Percentiles rank a stretch among this genome's conserved stretches.
Conservation (phyloP, 192 early-diverging fungal species). For the Piromyces sp. region DNA sequence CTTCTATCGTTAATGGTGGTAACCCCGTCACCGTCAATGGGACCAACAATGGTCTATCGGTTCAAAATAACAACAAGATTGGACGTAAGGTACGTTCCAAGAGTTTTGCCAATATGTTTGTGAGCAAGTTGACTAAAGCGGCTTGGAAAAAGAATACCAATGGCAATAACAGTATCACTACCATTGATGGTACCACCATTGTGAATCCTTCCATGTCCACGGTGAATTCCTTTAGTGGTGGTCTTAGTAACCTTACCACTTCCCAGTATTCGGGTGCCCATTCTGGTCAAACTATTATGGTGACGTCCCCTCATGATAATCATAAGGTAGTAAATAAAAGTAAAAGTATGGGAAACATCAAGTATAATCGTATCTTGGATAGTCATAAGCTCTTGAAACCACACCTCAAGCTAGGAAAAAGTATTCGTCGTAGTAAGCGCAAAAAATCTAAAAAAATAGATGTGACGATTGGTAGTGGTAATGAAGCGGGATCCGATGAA, state of each 20-base stretch:
- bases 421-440: not conserved
- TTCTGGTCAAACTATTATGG: not conserved
- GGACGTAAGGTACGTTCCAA: not conserved
- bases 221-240: too few relatives aligned
- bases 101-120: not conserved
- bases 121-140: not conserved
- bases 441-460: not conserved
- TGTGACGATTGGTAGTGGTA: not conserved
- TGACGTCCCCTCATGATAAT: not conserved
- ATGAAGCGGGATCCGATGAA: too few relatives aligned
- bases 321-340: not conserved
- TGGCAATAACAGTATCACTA: not conserved
- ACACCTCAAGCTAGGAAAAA: not conserved
- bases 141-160: not conserved
- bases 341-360: not conserved
- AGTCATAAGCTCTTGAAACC: not conserved
- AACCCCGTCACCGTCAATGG: not conserved
- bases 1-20: too few relatives aligned
- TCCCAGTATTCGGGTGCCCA: not conserved
- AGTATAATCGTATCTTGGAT: not conserved
- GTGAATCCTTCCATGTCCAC: not conserved
- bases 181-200: not conserved
- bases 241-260: not conserved
- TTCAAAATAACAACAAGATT: not conserved
- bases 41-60: too few relatives aligned